These are phyloP conservation scores for Camellia lanceoleosa DNA, from an alignment of 148 eudicot genomes.

Conservation along the genomic window DNA sequence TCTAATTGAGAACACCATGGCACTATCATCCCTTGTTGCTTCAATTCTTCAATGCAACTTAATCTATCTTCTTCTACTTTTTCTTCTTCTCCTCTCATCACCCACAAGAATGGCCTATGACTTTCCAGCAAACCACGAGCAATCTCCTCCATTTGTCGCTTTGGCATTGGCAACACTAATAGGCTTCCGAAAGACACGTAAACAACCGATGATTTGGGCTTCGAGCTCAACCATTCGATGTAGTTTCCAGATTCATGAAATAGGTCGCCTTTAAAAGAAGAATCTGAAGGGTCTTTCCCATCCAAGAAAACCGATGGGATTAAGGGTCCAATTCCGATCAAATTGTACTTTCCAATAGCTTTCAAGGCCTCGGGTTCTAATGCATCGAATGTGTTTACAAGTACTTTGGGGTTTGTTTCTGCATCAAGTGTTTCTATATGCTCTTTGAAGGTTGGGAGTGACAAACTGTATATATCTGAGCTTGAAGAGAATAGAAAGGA, in stretches of 20 bases:
- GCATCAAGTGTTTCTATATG: conserved; percentile 33
- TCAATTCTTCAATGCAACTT: conserved; percentile 2
- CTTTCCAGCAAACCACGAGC: background rate
- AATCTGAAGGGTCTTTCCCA: conserved; percentile 29
- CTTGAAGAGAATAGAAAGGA: conserved; percentile 49
- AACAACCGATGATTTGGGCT: background rate
- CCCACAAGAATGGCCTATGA: background rate
- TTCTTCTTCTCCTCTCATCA: background rate
- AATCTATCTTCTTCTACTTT: background rate
- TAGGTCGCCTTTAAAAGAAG: background rate
- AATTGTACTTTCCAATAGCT: conserved; percentile 26
- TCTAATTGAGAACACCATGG: background rate
- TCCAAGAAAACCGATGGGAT: conserved; percentile 38
- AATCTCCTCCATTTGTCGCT: conserved; percentile 4
- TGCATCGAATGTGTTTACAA: conserved; percentile 56
- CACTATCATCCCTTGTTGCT: conserved; percentile 3
- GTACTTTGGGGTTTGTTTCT: conserved; percentile 40
- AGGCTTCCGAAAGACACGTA: background rate
- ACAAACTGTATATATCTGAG: conserved; percentile 6
- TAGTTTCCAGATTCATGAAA: background rate
- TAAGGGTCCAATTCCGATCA: conserved; percentile 45
- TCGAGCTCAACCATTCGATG: background rate
- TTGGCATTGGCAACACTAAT: background rate
- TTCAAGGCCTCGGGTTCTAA: conserved; percentile 47
- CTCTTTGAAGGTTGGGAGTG: conserved; percentile 32